Evolutionary conservation across 306 rosid genomes (phyloP).

Genomic region (Cucumis cinereus): DNA sequence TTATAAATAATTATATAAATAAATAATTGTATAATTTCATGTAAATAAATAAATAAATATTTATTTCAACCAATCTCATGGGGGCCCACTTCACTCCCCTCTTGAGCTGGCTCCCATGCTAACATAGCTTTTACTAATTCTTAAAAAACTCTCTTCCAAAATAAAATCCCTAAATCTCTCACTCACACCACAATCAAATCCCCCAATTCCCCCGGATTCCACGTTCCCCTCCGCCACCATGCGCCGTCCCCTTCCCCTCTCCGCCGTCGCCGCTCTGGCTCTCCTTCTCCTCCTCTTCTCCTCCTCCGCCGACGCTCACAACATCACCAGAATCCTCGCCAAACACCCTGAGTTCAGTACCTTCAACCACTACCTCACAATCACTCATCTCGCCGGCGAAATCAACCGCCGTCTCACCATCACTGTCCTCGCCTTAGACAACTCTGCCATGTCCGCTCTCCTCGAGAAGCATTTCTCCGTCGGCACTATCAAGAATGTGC

Average conservation of each 20-base stretch:
- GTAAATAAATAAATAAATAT: too few relatives aligned
- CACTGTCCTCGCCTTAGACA: conserved; percentile 81
- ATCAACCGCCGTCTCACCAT: conserved; percentile 90
- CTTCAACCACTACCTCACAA: conserved; percentile 82
- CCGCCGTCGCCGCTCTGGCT: background rate
- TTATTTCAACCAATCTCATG: background rate
- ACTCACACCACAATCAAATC: background rate
- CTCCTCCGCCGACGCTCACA: conserved; percentile 26
- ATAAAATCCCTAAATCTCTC: background rate
- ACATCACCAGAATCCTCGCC: conserved; percentile 66
- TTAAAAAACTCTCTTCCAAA: background rate
- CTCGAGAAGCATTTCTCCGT: conserved; percentile 47
- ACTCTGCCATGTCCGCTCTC: conserved; percentile 66
- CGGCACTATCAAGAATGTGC: conserved; percentile 56
- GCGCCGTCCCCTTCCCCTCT: background rate
- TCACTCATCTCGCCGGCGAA: conserved; percentile 80
- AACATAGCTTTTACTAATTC: background rate
- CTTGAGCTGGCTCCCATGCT: conserved; percentile 1
- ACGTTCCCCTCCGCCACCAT: background rate
- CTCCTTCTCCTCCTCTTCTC: conserved; percentile 18
- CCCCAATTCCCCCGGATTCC: background rate
- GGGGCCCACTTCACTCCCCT: background rate
- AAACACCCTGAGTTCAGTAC: conserved; percentile 60
- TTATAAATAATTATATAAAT: too few relatives aligned
- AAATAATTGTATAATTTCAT: too few relatives aligned